phyloP scores from a whole-genome alignment of 2,329 filamentous ascomycete species.

The Penicillium concentricum region DNA sequence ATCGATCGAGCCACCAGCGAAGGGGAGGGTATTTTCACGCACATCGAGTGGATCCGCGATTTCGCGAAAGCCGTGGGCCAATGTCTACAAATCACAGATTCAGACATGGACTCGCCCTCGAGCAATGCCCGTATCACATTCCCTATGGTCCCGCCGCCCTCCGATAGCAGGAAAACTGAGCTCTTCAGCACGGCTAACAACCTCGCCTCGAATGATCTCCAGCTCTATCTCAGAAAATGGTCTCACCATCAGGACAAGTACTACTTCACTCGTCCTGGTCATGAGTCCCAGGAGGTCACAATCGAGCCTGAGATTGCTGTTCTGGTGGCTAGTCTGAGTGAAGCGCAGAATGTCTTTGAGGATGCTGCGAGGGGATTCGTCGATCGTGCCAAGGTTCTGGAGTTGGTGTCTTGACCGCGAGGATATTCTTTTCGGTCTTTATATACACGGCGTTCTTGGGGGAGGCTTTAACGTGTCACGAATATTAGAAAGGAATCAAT shows the following conservation, averaged over 20 bases:
- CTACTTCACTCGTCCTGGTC: conserved; percentile 47
- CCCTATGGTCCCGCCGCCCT: neutral
- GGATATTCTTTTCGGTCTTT: neutral
- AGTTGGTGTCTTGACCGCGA: neutral
- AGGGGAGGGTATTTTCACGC: conserved; percentile 25
- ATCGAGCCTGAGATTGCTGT: conserved; percentile 33
- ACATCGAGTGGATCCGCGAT: conserved; percentile 41
- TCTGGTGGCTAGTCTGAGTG: conserved; percentile 20
- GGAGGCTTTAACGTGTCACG: neutral
- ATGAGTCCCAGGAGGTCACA: conserved; percentile 45
- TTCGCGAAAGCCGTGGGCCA: conserved; percentile 28
- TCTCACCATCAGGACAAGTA: conserved; percentile 44
- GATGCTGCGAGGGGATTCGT: conserved; percentile 11
- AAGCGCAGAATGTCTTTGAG: conserved; percentile 20
- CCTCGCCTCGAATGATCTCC: conserved; percentile 44
- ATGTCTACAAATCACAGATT: neutral
- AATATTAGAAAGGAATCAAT: neutral
- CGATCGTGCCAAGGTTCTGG: neutral
- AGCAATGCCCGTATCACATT: conserved; percentile 7
- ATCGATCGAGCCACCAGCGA: conserved; percentile 39
- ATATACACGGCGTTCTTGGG: neutral
- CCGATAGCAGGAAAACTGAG: conserved; percentile 21
- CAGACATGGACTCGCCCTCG: neutral
- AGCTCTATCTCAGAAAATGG: conserved; percentile 50
- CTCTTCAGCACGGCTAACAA: conserved; percentile 22